Evolutionary conservation across 192 early-diverging fungal genomes (phyloP), one percentile per base, ranked within the genome.

Genomic region (Diversispora epigaea): DNA sequence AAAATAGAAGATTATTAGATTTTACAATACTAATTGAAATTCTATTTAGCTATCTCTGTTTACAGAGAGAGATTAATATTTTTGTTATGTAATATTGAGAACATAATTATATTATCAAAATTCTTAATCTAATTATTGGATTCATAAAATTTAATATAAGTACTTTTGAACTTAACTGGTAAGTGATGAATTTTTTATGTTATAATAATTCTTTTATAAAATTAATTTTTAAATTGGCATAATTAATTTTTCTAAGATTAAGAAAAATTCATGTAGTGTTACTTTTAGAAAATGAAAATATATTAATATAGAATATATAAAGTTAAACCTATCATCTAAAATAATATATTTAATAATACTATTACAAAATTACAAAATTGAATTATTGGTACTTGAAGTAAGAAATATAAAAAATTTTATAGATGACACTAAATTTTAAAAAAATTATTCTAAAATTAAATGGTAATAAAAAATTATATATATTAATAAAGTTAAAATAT

Each of bases 351-450:
- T 71, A 45, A 71, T 60, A 0, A 58, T 71, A 25, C 44, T 41
- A 58, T 71, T 58, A 12, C 55, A 55, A 25, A 44, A 6, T 58
- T n/a, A 71, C 32, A 46, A 71, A 45, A 47, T 0, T 45, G 40
- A 71, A 58, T 43, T 71, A 43, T 39, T 71, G 32, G 7, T 44
- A 39, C 70, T 71, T 71, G 70, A 71, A 71, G 70, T 45, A 15
- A 41, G 55, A 45, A 71, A 71, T 58, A 71, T 55, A 6, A 12
- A 43, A 71, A 55, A 55, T 43, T 52, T 43, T n/a, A 70, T 70
- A 14, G 56, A 58, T 45, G 0, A 71, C 17, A 71, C 70, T 10
- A 71, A 71, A 21, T 71, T 58, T 7, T 41, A 32, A 4, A 4
- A 45, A 55, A 46, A n/a, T n/a, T n/a, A n/a, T n/a, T n/a, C n/a